Percentiles rank a stretch among this genome's conserved stretches.
Conservation (phyloP, 305 asterid species). For the Fraxinus greggii region DNA sequence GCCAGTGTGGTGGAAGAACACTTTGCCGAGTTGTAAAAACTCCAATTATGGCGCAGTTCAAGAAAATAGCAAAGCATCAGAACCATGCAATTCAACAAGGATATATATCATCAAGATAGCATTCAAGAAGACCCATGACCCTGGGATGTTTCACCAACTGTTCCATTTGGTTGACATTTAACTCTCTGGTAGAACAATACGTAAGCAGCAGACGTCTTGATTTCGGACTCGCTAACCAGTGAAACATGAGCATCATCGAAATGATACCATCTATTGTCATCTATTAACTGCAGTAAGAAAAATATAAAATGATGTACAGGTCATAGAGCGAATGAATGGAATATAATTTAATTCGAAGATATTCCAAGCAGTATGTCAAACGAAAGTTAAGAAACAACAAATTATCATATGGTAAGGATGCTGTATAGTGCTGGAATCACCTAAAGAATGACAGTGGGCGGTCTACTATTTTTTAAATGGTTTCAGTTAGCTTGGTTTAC, state of each 20-base stretch:
- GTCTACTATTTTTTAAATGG: not conserved
- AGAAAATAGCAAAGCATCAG: not conserved
- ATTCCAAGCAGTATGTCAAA: not conserved
- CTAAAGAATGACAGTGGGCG: not conserved
- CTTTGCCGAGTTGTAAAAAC: conserved; percentile 10
- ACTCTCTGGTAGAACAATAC: conserved; percentile 90
- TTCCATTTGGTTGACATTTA: conserved; percentile 32
- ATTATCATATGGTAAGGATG: not conserved
- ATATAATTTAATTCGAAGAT: not conserved
- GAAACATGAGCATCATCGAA: conserved; percentile 93
- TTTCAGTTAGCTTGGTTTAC: not conserved
- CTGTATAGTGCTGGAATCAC: not conserved
- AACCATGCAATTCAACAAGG: not conserved
- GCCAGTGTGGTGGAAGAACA: not conserved
- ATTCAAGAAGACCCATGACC: conserved; percentile 31
- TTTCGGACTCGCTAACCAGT: conserved; percentile 67
- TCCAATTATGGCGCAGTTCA: not conserved
- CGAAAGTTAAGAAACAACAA: not conserved
- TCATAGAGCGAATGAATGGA: not conserved
- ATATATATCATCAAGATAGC: not conserved
- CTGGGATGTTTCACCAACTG: conserved; percentile 50
- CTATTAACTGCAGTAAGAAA: conserved; percentile 61
- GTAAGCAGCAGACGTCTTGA: conserved; percentile 90
- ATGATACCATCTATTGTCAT: conserved; percentile 83
- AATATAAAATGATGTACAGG: not conserved